Conservation (phyloP, 73 alveolate genomes). For the Breviolum minutum region DNA sequence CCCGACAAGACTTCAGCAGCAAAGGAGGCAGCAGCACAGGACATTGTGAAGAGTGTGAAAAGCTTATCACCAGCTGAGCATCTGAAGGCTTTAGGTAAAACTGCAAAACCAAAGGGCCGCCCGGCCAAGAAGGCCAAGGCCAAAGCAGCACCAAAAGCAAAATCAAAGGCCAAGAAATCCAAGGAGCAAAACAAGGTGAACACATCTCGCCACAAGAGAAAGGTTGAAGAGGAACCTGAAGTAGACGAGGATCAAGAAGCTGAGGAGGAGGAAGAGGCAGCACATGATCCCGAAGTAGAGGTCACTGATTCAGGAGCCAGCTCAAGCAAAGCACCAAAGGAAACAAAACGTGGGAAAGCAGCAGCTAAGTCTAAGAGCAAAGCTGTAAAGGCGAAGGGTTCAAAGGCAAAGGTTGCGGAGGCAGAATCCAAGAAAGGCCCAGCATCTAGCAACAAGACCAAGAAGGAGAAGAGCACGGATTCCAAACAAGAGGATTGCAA, state of each 20-base stretch:
- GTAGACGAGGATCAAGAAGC: too few species aligned
- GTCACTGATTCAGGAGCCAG: too few species aligned
- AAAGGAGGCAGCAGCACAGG: neutral
- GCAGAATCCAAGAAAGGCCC: too few species aligned
- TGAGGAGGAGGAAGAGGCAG: too few species aligned
- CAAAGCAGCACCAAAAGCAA: neutral
- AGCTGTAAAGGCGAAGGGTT: neutral
- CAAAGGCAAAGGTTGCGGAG: neutral
- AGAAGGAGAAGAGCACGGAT: neutral
- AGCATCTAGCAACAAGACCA: neutral
- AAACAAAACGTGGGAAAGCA: too few species aligned
- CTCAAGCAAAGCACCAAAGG: too few species aligned
- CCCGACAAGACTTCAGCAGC: neutral
- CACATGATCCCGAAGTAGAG: too few species aligned
- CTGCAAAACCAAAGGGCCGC: slow-evolving; percentile 4
- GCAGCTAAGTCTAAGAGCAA: neutral
- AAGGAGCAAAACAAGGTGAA: too few species aligned
- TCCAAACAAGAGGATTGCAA: neutral
- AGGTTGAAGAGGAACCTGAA: too few species aligned
- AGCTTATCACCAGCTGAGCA: slow-evolving; percentile 11
- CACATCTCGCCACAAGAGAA: too few species aligned
- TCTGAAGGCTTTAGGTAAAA: neutral
- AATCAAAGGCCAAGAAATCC: neutral
- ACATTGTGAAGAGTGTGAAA: neutral
- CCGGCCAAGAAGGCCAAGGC: neutral